These are phyloP conservation scores for Cyanodermella asteris DNA, from an alignment of 2,329 filamentous ascomycete species.

Conservation along the genomic window DNA sequence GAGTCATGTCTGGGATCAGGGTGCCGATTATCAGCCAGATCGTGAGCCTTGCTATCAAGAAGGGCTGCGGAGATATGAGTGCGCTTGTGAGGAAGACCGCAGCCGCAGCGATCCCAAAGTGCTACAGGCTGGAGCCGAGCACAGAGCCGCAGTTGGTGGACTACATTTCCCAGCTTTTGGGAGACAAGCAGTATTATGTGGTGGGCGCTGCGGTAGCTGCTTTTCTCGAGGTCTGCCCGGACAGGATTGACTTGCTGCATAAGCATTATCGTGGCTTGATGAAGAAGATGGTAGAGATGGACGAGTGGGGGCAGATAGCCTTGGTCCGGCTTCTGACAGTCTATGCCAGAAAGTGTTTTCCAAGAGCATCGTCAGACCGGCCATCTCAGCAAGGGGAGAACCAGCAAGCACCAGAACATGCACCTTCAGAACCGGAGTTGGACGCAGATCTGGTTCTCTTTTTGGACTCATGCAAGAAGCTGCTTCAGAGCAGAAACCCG, in stretches of 20 bases:
- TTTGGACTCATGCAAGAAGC: constrained; percentile 55
- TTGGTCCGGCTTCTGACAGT: constrained; percentile 60
- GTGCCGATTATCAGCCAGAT: constrained; percentile 97
- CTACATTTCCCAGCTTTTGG: constrained; percentile 54
- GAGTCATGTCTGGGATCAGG: constrained; percentile 93
- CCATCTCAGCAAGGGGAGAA: constrained; percentile 31
- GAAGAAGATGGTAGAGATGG: constrained; percentile 91
- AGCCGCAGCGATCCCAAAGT: constrained; percentile 85
- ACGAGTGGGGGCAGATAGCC: constrained; percentile 89
- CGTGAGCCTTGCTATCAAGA: constrained; percentile 85
- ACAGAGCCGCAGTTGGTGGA: constrained; percentile 71
- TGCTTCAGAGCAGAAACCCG: constrained; percentile 80
- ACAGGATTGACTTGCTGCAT: constrained; percentile 72
- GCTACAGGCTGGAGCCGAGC: constrained; percentile 70
- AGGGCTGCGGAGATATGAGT: constrained; percentile 82
- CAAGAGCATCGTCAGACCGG: constrained; percentile 29
- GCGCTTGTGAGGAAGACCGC: constrained; percentile 82
- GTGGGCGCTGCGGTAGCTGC: constrained; percentile 78
- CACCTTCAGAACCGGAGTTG: no score
- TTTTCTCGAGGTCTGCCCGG: constrained; percentile 74
- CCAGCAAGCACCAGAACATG: constrained; percentile 30
- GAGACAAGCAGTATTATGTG: constrained; percentile 92
- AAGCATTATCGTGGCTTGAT: constrained; percentile 69
- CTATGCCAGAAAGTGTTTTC: constrained; percentile 78
- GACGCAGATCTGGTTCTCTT: constrained; percentile 70